These are phyloP conservation scores for Podaxis rugospora DNA, from an alignment of 768 basidiomycete genomes.

Conservation along the genomic window DNA sequence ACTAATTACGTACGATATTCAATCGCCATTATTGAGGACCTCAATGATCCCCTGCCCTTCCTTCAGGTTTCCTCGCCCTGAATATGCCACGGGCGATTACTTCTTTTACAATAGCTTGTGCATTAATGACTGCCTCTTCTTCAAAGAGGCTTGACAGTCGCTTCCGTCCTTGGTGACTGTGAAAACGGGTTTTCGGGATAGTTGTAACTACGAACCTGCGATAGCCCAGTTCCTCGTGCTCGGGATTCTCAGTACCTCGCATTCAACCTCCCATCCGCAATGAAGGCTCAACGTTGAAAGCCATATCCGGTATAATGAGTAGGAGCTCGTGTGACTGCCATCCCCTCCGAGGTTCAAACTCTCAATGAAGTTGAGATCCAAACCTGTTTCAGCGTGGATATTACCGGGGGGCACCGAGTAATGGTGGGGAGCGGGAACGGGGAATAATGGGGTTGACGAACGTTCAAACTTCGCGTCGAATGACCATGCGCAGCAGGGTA, in stretches of 20 bases:
- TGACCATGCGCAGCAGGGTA: slow-evolving; percentile 89
- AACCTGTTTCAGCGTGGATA: not conserved
- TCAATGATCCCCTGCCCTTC: slow-evolving; percentile 44
- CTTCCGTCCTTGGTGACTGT: slow-evolving; percentile 22
- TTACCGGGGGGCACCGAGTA: not conserved
- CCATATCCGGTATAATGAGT: slow-evolving; percentile 85
- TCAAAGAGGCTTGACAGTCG: not conserved
- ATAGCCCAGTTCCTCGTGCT: slow-evolving; percentile 94
- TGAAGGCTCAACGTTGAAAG: slow-evolving; percentile 64
- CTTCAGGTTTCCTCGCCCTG: slow-evolving; percentile 68
- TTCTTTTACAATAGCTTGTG: slow-evolving; percentile 44
- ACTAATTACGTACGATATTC: not conserved
- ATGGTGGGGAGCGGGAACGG: slow-evolving; percentile 13
- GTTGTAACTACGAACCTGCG: slow-evolving; percentile 52
- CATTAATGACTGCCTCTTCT: slow-evolving; percentile 37
- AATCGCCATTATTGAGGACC: not conserved
- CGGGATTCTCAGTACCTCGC: slow-evolving; percentile 84
- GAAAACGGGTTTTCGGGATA: not conserved
- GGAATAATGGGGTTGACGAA: slow-evolving; percentile 31
- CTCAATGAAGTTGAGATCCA: slow-evolving; percentile 21
- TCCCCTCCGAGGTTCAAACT: slow-evolving; percentile 59
- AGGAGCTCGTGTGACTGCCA: slow-evolving; percentile 60
- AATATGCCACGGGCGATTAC: slow-evolving; percentile 66
- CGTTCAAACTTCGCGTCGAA: slow-evolving; percentile 68
- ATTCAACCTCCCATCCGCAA: slow-evolving; percentile 86